Evolutionary conservation across 192 early-diverging fungal genomes (phyloP).

Genomic region (Backusella tuberculispora): DNA sequence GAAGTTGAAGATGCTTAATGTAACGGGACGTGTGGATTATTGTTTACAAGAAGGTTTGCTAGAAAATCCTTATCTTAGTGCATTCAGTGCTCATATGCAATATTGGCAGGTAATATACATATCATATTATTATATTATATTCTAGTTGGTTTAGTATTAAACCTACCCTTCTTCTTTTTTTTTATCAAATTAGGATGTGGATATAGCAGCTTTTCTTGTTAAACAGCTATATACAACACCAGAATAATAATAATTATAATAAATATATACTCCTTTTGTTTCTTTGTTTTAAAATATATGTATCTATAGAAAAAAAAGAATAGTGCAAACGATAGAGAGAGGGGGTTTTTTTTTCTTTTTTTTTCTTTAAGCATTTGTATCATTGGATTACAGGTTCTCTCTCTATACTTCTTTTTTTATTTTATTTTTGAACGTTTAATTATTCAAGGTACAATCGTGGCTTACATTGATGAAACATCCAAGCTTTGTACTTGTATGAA

Average conservation of each 20-base stretch:
- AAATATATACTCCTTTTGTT: not conserved
- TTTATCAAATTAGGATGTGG: slow-evolving; percentile 31
- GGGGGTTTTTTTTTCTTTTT: too few species aligned
- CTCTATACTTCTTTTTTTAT: too few species aligned
- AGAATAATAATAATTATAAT: slow-evolving; percentile 15
- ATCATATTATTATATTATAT: not conserved
- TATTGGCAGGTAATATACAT: slow-evolving; percentile 56
- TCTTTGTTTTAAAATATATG: too few species aligned
- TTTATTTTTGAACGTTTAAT: too few species aligned
- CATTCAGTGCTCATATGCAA: slow-evolving; percentile 67
- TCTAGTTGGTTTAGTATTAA: not conserved
- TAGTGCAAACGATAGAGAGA: too few species aligned
- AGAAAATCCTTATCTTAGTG: slow-evolving; percentile 71
- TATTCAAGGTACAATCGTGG: too few species aligned
- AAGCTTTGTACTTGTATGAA: too few species aligned
- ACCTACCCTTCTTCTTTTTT: not conserved
- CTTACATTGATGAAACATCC: too few species aligned
- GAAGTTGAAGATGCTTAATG: slow-evolving; percentile 48
- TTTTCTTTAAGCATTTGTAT: too few species aligned
- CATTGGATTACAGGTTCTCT: too few species aligned
- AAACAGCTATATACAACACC: slow-evolving; percentile 33
- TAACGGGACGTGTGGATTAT: slow-evolving; percentile 64
- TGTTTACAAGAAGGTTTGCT: slow-evolving; percentile 67
- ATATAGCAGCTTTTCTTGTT: slow-evolving; percentile 43
- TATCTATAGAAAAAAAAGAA: too few species aligned